A percentile compares a stretch with the other conserved stretches of the same genome.
Conservation (phyloP, 768 basidiomycete genomes). For the Tremella mesenterica region DNA sequence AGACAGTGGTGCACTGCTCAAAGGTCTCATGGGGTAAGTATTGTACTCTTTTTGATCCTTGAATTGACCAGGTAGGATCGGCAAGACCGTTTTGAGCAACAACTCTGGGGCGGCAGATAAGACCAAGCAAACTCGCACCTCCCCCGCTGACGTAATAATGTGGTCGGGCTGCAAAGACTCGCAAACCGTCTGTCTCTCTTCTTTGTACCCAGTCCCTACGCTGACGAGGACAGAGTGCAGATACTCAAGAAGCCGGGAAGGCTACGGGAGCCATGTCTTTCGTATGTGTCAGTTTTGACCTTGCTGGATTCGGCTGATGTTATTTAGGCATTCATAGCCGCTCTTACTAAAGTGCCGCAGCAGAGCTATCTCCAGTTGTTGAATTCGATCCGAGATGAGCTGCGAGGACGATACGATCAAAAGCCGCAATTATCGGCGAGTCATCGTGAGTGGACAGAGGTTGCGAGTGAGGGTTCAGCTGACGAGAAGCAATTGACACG, state of each 20-base stretch:
- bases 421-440: constrained; percentile 42
- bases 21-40: constrained; percentile 45
- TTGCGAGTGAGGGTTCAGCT: neutral
- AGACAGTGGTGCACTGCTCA: constrained; percentile 18
- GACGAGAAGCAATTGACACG: constrained; percentile 26
- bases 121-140: constrained; percentile 56
- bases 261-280: constrained; percentile 51
- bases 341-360: constrained; percentile 45
- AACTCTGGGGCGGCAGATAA: constrained; percentile 52
- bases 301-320: neutral
- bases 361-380: constrained; percentile 43
- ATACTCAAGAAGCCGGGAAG: constrained; percentile 47
- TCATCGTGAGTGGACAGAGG: constrained; percentile 24
- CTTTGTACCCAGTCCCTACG: neutral
- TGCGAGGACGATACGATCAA: constrained; percentile 45
- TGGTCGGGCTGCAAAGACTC: constrained; percentile 49
- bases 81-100: constrained; percentile 65
- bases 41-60: constrained; percentile 35
- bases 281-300: constrained; percentile 7
- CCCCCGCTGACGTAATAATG: constrained; percentile 65
- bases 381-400: constrained; percentile 44
- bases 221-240: constrained; percentile 39
- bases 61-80: constrained; percentile 41
- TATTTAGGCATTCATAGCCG: constrained; percentile 45
- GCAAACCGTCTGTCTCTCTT: constrained; percentile 33